Evolutionary conservation across 1,284 basidiomycete species (phyloP).

Genomic region (Papiliotrema fonsecae): DNA sequence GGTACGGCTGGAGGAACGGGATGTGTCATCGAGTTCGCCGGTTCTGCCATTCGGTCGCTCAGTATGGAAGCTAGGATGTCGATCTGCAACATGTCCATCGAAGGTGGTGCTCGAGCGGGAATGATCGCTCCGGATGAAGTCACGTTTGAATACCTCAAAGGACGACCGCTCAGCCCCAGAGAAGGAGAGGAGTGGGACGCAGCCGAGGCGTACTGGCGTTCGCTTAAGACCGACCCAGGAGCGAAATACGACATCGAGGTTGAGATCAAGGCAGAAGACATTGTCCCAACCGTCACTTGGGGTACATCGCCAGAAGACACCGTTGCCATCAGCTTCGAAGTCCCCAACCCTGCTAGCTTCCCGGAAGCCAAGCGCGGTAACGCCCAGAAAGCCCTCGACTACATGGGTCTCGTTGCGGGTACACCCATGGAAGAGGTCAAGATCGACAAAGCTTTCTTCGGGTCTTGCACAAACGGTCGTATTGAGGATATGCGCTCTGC

Average conservation of each 20-base stretch:
- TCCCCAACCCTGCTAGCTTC: slow-evolving; percentile 74
- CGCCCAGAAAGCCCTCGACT: slow-evolving; percentile 74
- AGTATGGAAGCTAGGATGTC: slow-evolving; percentile 97
- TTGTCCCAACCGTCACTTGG: slow-evolving; percentile 93
- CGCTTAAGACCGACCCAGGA: slow-evolving; percentile 76
- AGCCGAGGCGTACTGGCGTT: slow-evolving; percentile 83
- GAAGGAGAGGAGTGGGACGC: slow-evolving; percentile 80
- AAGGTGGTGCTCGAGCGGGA: slow-evolving; percentile 89
- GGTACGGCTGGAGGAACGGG: slow-evolving; percentile 94
- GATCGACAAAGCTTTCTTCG: slow-evolving; percentile 93
- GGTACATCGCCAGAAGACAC: slow-evolving; percentile 94
- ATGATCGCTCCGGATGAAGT: slow-evolving; percentile 93
- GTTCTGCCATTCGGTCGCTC: slow-evolving; percentile 82
- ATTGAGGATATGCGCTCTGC: slow-evolving; percentile 93
- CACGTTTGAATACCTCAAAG: slow-evolving; percentile 81
- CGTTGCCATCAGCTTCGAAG: slow-evolving; percentile 75
- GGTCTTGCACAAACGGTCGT: slow-evolving; percentile 94
- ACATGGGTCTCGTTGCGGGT: slow-evolving; percentile 85
- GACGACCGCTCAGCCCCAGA: slow-evolving; percentile 74
- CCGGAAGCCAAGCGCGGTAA: slow-evolving; percentile 66
- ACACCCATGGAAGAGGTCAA: slow-evolving; percentile 78
- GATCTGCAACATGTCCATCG: slow-evolving; percentile 97
- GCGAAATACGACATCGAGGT: slow-evolving; percentile 88
- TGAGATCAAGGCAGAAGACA: slow-evolving; percentile 79
- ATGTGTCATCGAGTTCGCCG: slow-evolving; percentile 87